phyloP scores from a whole-genome alignment of 1,284 basidiomycete species.

The Rhodotorula sp. region DNA sequence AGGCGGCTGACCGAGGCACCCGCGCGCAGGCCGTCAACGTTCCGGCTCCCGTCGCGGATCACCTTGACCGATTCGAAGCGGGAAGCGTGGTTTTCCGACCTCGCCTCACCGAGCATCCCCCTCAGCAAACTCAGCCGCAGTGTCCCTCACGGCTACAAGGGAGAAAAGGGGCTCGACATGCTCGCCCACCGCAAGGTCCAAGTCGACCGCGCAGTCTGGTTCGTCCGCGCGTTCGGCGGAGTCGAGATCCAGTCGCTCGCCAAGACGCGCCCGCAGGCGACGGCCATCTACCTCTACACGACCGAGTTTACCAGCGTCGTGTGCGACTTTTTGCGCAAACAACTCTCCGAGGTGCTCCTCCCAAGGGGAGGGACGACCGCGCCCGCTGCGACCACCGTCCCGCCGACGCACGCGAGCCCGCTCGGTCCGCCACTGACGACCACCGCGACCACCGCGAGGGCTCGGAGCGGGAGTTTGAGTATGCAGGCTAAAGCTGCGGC shows the following conservation, averaged over 20 bases:
- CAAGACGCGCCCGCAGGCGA: conserved; percentile 56
- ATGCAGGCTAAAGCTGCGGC: conserved; percentile 41
- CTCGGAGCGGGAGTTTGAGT: conserved; percentile 42
- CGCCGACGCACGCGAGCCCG: not conserved
- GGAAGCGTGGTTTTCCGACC: conserved; percentile 82
- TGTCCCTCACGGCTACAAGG: conserved; percentile 90
- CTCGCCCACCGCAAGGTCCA: conserved; percentile 78
- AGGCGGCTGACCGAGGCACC: not conserved
- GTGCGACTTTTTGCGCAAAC: conserved; percentile 84
- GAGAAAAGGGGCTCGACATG: conserved; percentile 86
- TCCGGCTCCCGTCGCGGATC: conserved; percentile 80
- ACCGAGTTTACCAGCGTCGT: conserved; percentile 85
- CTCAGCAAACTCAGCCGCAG: conserved; percentile 80
- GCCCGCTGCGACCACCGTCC: not conserved
- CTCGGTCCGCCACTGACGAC: not conserved
- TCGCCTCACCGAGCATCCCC: conserved; percentile 84
- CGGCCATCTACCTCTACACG: conserved; percentile 65
- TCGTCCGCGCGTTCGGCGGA: conserved; percentile 87
- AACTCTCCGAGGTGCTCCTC: conserved; percentile 76
- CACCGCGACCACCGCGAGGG: conserved; percentile 1
- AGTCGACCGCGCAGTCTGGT: conserved; percentile 88
- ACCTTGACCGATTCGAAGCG: conserved; percentile 87
- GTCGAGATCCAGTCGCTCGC: conserved; percentile 69
- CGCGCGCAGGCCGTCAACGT: conserved; percentile 52
- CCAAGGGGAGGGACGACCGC: not conserved